phyloP scores from a whole-genome alignment of 257 asterid species.

The Cynanchum wilfordii region DNA sequence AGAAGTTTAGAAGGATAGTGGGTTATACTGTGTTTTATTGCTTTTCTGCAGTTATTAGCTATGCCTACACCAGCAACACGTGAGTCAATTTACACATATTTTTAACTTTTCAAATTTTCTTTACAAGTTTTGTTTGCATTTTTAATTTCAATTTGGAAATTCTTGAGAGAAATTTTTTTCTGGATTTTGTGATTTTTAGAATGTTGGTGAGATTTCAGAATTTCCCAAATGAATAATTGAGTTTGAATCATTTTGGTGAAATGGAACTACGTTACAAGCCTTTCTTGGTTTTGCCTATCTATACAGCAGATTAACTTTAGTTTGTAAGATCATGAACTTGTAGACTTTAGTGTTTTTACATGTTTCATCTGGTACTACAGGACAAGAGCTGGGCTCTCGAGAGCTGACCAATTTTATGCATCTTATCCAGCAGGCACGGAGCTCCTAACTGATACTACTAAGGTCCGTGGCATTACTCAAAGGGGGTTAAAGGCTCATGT shows the following conservation, averaged over 20 bases:
- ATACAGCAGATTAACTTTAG: neutral
- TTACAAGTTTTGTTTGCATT: neutral
- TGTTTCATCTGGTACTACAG: constrained; percentile 34
- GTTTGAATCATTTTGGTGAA: neutral
- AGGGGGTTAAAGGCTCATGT: constrained; percentile 2
- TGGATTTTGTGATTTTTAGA: constrained; percentile 1
- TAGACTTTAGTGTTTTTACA: neutral
- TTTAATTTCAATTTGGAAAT: neutral
- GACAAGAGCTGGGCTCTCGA: constrained; percentile 86
- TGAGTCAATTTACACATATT: constrained; percentile 24
- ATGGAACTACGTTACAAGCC: neutral
- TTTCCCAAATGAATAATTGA: neutral
- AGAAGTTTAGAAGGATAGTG: constrained; percentile 76
- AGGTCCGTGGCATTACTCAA: constrained; percentile 36
- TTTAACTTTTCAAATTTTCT: neutral
- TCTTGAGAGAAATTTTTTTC: neutral
- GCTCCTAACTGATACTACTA: constrained; percentile 72
- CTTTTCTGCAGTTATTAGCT: constrained; percentile 55
- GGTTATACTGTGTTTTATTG: constrained; percentile 75
- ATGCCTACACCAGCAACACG: constrained; percentile 83
- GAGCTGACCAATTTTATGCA: constrained; percentile 93
- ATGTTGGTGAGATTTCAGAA: neutral
- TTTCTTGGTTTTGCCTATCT: neutral
- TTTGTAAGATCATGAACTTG: neutral
- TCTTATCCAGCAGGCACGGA: constrained; percentile 96